These are phyloP conservation scores for Zychaea mexicana DNA, from an alignment of 371 early-diverging fungal genomes.

Conservation along the genomic window DNA sequence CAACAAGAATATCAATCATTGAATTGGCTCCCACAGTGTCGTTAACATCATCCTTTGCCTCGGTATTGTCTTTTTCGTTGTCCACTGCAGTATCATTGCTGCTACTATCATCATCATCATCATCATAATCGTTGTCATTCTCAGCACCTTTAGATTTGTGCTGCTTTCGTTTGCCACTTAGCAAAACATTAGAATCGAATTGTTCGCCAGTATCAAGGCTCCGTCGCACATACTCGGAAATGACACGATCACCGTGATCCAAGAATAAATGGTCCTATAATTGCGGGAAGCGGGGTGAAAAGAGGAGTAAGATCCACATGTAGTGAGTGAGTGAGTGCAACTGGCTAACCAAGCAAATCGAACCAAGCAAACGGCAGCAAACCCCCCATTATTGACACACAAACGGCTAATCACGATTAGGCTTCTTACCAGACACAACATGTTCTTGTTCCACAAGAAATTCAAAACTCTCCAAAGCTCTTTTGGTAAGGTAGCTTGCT, in stretches of 20 bases:
- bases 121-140: neutral
- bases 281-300: too few species aligned
- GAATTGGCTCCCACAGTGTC: conserved; percentile 69
- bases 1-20: conserved; percentile 74
- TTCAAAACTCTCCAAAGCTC: conserved; percentile 83
- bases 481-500: conserved; percentile 74
- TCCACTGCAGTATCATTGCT: neutral
- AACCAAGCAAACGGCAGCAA: too few species aligned
- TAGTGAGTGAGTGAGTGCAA: too few species aligned
- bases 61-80: neutral
- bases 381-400: too few species aligned
- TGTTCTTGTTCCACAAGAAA: conserved; percentile 64
- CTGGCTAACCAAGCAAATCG: too few species aligned
- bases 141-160: too few species aligned
- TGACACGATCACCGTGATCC: conserved; percentile 64
- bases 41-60: conserved; percentile 8
- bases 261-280: conserved; percentile 69
- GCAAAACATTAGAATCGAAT: conserved; percentile 62
- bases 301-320: too few species aligned
- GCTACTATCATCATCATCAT: neutral
- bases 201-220: conserved; percentile 82
- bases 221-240: conserved; percentile 72
- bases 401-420: too few species aligned
- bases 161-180: conserved; percentile 24
- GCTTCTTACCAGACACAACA: conserved; percentile 38